A percentile compares a stretch with the other conserved stretches of the same genome.
Conservation (phyloP, 352 stramenopile genomes). For the Blastocystis sp. region DNA sequence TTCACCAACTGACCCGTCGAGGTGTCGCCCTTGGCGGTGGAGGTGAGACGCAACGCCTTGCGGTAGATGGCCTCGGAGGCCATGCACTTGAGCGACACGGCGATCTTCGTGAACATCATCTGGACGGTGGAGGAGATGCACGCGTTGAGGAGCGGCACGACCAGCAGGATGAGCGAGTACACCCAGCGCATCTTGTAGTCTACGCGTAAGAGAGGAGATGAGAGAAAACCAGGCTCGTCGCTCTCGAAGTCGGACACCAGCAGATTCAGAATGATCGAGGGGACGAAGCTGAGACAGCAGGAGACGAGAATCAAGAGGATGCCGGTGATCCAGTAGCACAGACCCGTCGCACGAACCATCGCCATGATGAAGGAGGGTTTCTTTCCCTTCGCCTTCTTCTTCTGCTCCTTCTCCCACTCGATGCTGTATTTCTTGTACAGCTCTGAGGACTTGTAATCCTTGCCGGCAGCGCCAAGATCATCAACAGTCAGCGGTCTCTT, state of each 20-base stretch:
- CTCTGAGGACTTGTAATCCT: background rate
- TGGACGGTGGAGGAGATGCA: background rate
- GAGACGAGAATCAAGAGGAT: conserved; percentile 8
- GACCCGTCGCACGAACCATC: conserved; percentile 29
- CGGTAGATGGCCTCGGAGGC: conserved; percentile 78
- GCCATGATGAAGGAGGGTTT: conserved; percentile 17
- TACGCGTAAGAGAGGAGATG: background rate
- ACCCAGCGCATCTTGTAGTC: conserved; percentile 23
- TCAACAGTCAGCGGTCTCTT: conserved; percentile 15
- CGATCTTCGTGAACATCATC: conserved; percentile 68
- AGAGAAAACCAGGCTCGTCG: background rate
- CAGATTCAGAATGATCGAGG: conserved; percentile 31
- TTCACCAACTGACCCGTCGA: conserved; percentile 75
- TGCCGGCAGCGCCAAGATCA: conserved; percentile 5
- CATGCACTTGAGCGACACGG: conserved; percentile 32
- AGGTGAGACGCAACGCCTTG: conserved; percentile 78
- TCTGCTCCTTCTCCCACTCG: conserved; percentile 22
- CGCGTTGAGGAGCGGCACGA: conserved; percentile 37
- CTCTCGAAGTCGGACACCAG: conserved; percentile 51
- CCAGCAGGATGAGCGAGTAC: conserved; percentile 20
- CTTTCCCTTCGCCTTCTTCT: background rate
- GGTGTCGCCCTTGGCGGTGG: conserved; percentile 75
- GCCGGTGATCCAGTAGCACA: conserved; percentile 1
- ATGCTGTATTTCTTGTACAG: background rate
- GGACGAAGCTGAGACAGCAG: conserved; percentile 45